phyloP scores from a whole-genome alignment of 495 filamentous ascomycete genomes.

The Penicillium roqueforti region DNA sequence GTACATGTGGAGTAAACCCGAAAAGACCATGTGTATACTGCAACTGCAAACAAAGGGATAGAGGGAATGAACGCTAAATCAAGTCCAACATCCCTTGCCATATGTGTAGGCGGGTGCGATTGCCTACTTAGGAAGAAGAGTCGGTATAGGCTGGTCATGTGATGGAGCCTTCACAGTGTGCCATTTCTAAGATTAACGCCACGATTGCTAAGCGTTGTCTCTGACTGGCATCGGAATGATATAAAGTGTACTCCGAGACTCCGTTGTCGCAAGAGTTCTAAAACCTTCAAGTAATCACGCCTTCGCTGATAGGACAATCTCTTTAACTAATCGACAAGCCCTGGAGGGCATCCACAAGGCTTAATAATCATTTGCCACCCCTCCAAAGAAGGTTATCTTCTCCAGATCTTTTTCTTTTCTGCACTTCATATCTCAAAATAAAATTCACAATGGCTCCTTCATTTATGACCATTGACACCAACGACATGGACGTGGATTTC shows the following conservation, averaged over 20 bases:
- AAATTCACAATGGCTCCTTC: constrained; percentile 33
- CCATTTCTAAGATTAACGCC: not conserved
- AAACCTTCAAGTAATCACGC: not conserved
- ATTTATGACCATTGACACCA: constrained; percentile 41
- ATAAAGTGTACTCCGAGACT: no score
- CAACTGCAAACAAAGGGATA: not conserved
- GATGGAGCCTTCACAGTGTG: not conserved
- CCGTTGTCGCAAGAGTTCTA: not conserved
- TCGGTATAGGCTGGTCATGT: not conserved
- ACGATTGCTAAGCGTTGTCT: not conserved
- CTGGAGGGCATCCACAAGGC: not conserved
- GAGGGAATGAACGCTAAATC: not conserved
- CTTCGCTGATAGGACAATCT: constrained; percentile 1
- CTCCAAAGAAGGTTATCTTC: constrained; percentile 15
- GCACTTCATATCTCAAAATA: not conserved
- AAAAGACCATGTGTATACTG: no score
- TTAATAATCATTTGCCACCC: constrained; percentile 19
- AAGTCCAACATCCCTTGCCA: not conserved
- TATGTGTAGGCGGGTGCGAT: not conserved
- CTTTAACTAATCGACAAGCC: not conserved
- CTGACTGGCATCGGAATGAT: not conserved
- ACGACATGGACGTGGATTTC: constrained; percentile 42
- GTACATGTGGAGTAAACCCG: no score
- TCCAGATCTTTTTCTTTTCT: not conserved
- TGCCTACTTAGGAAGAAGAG: not conserved